phyloP scores from a whole-genome alignment of 2,329 filamentous ascomycete genomes.

The Fusarium caatingaense region DNA sequence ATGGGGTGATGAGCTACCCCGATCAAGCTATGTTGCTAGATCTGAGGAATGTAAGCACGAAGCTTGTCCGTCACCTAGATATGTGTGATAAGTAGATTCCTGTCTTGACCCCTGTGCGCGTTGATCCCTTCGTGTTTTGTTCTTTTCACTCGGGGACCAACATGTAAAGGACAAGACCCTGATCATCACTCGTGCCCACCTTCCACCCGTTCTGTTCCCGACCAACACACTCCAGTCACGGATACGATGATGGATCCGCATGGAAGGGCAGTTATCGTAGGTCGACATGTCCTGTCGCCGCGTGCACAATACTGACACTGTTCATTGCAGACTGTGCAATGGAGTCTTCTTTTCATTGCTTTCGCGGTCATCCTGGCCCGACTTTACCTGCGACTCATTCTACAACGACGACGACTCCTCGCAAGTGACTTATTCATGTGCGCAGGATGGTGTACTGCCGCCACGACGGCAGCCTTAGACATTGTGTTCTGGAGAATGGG shows the following conservation, averaged over 20 bases:
- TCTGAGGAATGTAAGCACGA: not conserved
- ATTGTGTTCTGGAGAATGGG: not conserved
- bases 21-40: not conserved
- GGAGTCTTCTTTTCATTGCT: constrained; percentile 10
- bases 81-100: not conserved
- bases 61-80: not conserved
- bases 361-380: constrained; percentile 15
- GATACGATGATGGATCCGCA: constrained; percentile 10
- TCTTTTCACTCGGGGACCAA: not conserved
- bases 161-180: not conserved
- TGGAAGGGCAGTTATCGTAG: constrained; percentile 6
- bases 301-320: too few relatives aligned
- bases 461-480: not conserved
- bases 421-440: constrained; percentile 22
- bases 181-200: not conserved
- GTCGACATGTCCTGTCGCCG: fast-evolving
- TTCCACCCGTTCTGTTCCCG: not conserved
- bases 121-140: not conserved
- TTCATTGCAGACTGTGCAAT: constrained; percentile 2
- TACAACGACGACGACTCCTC: constrained; percentile 17
- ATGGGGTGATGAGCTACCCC: not conserved
- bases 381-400: constrained; percentile 1
- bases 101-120: not conserved
- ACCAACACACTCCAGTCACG: not conserved
- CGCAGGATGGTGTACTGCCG: constrained; percentile 7